A percentile compares a stretch with the other conserved stretches of the same genome.
phyloP scores from a whole-genome alignment of 345 rosid species.

The Camelina sativa region DNA sequence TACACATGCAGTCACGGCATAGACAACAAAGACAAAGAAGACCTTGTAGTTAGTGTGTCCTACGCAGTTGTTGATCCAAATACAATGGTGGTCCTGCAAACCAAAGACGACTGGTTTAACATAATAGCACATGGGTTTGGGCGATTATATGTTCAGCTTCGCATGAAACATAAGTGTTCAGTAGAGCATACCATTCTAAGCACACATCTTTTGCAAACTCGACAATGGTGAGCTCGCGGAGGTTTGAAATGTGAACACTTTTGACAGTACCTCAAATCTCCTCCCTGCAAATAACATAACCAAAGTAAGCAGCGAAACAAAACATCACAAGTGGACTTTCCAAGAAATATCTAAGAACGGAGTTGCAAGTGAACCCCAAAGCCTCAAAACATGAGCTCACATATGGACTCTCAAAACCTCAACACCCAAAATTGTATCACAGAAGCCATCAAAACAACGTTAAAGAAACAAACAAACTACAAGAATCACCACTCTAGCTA shows the following conservation, averaged over 20 bases:
- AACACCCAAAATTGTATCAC: background rate
- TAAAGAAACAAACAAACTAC: background rate
- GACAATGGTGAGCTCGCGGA: slow-evolving; percentile 96
- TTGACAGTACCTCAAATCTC: slow-evolving; percentile 90
- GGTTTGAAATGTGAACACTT: slow-evolving; percentile 88
- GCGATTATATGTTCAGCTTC: background rate
- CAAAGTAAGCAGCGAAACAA: slow-evolving; percentile 19
- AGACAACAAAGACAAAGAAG: slow-evolving; percentile 79
- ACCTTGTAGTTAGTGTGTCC: slow-evolving; percentile 93
- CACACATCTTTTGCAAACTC: slow-evolving; percentile 93
- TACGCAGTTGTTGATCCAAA: slow-evolving; percentile 94
- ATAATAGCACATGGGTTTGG: slow-evolving; percentile 44
- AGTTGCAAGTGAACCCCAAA: slow-evolving; percentile 4
- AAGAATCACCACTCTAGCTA: background rate
- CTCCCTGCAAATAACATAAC: slow-evolving; percentile 65
- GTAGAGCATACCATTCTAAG: slow-evolving; percentile 73
- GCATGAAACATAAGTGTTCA: slow-evolving; percentile 21
- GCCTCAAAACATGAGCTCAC: slow-evolving; percentile 29
- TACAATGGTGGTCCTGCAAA: slow-evolving; percentile 94
- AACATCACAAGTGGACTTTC: background rate
- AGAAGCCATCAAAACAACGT: slow-evolving; percentile 2
- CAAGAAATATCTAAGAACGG: slow-evolving; percentile 7
- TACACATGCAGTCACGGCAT: slow-evolving; percentile 72
- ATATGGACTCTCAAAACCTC: slow-evolving; percentile 14
- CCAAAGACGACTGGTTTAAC: slow-evolving; percentile 43